Evolutionary conservation across 1,284 basidiomycete genomes (phyloP).

Genomic region (Irpex rosettiformis): DNA sequence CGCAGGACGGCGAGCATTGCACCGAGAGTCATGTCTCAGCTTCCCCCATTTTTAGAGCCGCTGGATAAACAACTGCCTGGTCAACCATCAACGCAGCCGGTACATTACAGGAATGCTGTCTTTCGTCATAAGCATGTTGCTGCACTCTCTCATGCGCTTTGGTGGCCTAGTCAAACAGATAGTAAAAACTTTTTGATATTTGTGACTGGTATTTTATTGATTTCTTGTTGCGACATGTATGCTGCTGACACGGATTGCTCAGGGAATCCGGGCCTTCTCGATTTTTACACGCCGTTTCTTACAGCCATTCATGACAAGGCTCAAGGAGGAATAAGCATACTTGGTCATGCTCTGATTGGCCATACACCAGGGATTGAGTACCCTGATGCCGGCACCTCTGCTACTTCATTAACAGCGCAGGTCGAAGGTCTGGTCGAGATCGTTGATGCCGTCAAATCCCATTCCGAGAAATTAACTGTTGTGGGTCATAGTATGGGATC

Average conservation of each 20-base stretch:
- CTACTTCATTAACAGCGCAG: slow-evolving; percentile 39
- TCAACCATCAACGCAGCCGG: slow-evolving; percentile 8
- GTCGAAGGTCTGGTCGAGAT: slow-evolving; percentile 46
- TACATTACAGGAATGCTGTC: slow-evolving; percentile 14
- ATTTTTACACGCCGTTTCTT: slow-evolving; percentile 59
- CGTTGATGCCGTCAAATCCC: slow-evolving; percentile 38
- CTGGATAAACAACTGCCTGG: slow-evolving; percentile 4
- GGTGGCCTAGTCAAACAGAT: slow-evolving; percentile 43
- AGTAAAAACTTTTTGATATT: slow-evolving; percentile 44
- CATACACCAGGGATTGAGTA: slow-evolving; percentile 38
- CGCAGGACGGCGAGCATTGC: not conserved
- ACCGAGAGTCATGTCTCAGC: not conserved
- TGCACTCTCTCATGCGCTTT: slow-evolving; percentile 41
- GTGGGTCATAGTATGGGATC: slow-evolving; percentile 59
- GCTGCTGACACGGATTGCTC: slow-evolving; percentile 1
- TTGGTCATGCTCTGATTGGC: slow-evolving; percentile 51
- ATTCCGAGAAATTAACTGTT: slow-evolving; percentile 42
- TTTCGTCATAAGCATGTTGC: slow-evolving; percentile 15
- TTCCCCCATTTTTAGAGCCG: slow-evolving; percentile 17
- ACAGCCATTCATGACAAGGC: slow-evolving; percentile 38
- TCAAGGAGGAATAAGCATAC: slow-evolving; percentile 39
- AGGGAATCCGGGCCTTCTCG: slow-evolving; percentile 62
- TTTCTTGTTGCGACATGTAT: not conserved
- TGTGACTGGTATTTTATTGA: slow-evolving; percentile 44
- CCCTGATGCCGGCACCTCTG: slow-evolving; percentile 17